Conservation (phyloP, 192 early-diverging fungal genomes). For the Entomortierella parvispora region DNA sequence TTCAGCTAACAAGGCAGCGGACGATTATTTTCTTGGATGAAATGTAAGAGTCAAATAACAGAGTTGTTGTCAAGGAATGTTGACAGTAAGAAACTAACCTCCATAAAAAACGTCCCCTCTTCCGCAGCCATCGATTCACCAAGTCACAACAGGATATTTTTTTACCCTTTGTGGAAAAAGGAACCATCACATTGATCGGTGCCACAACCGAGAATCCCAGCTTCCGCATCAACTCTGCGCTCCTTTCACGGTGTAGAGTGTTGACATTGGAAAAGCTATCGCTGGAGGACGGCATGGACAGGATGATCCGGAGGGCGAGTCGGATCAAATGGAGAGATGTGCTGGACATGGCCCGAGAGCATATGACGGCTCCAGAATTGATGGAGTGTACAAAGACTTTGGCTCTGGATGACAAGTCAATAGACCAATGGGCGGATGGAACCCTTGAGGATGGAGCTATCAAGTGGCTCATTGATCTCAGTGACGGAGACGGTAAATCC, state of each 20-base stretch:
- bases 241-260: constrained; percentile 83
- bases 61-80: too few relatives aligned
- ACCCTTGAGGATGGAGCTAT: constrained; percentile 52
- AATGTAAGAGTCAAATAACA: constrained; percentile 54
- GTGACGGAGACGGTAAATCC: constrained; percentile 82
- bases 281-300: constrained; percentile 62
- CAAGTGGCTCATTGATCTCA: constrained; percentile 67
- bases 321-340: constrained; percentile 59
- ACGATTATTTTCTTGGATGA: constrained; percentile 90
- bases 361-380: constrained; percentile 26
- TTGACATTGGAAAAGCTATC: constrained; percentile 77
- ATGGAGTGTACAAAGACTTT: background rate
- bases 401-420: constrained; percentile 7
- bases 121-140: constrained; percentile 78
- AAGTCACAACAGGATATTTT: constrained; percentile 91
- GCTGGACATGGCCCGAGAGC: constrained; percentile 27
- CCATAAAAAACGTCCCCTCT: background rate
- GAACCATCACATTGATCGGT: constrained; percentile 72
- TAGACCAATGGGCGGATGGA: constrained; percentile 20
- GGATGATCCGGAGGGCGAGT: constrained; percentile 70
- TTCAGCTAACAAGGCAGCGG: constrained; percentile 62
- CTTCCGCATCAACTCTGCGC: constrained; percentile 84
- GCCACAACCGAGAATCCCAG: constrained; percentile 88
- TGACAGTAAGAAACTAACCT: background rate
- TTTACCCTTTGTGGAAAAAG: constrained; percentile 81